These are phyloP conservation scores for Gossypium gossypioides DNA, from an alignment of 441 rosid species.

Conservation along the genomic window DNA sequence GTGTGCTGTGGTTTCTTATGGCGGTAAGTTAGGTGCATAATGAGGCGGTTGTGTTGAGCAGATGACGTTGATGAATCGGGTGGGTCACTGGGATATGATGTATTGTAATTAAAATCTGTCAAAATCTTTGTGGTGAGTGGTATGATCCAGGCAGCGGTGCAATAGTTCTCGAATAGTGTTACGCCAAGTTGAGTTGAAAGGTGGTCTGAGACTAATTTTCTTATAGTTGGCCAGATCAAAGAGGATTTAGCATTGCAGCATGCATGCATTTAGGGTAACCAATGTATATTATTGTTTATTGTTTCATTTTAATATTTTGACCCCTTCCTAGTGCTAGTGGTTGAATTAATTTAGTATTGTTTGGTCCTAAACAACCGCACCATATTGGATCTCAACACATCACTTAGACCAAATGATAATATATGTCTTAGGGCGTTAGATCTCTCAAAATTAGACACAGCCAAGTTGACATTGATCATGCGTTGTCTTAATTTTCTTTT, in stretches of 20 bases:
- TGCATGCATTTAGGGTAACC: slow-evolving; percentile 19
- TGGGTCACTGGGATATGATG: too few relatives aligned
- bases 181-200: not conserved
- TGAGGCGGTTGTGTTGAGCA: too few relatives aligned
- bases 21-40: not conserved
- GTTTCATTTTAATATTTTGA: not conserved
- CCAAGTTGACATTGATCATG: not conserved
- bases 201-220: slow-evolving; percentile 12
- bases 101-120: too few relatives aligned
- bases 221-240: slow-evolving; percentile 19
- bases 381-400: too few relatives aligned
- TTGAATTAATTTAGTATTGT: too few relatives aligned
- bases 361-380: too few relatives aligned
- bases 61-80: too few relatives aligned
- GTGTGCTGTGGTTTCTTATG: not conserved
- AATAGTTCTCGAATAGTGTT: slow-evolving; percentile 1
- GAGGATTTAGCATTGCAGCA: slow-evolving; percentile 23
- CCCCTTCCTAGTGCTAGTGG: slow-evolving; percentile 13
- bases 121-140: slow-evolving; percentile 18
- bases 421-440: not conserved
- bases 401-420: too few relatives aligned
- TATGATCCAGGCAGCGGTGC: slow-evolving; percentile 23
- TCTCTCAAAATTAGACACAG: not conserved
- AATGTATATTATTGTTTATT: slow-evolving; percentile 32
- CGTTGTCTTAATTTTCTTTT: not conserved